Percentiles rank a stretch among this genome's conserved stretches.
These are phyloP conservation scores for Themeda triandra DNA, from an alignment of 176 grass and related monocot genomes.

Conservation along the genomic window DNA sequence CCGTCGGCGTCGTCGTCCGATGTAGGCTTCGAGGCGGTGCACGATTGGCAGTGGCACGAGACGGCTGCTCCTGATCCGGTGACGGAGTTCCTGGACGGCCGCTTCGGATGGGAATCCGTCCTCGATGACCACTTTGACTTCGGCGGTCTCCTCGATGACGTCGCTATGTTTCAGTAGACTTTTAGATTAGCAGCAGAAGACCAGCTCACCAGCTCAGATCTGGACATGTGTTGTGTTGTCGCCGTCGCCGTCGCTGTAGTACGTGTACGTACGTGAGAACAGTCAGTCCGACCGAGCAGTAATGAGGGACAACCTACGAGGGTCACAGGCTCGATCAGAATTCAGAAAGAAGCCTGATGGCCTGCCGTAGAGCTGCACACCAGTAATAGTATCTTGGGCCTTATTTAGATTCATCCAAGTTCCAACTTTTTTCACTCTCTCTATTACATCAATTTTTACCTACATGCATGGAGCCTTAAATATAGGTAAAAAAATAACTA, in stretches of 20 bases:
- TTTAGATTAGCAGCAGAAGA: not conserved
- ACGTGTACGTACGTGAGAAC: not conserved
- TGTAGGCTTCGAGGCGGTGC: not conserved
- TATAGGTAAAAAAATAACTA: too few relatives aligned
- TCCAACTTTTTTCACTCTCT: too few relatives aligned
- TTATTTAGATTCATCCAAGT: too few relatives aligned
- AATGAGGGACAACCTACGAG: not conserved
- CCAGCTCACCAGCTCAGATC: not conserved
- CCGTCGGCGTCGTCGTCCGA: slow-evolving; percentile 28
- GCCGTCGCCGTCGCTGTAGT: not conserved
- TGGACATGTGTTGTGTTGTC: not conserved
- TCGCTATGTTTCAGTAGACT: slow-evolving; percentile 3
- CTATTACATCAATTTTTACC: too few relatives aligned
- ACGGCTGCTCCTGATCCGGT: not conserved
- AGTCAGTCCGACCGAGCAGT: not conserved
- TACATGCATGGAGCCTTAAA: too few relatives aligned
- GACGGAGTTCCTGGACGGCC: slow-evolving; percentile 24
- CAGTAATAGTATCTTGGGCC: not conserved
- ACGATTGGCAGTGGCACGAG: slow-evolving; percentile 12
- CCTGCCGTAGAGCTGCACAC: not conserved
- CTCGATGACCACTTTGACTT: not conserved
- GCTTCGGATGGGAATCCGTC: slow-evolving; percentile 32
- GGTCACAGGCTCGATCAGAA: not conserved
- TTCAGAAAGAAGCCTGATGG: not conserved
- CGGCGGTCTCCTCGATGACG: not conserved